Evolutionary conservation across 129 eudicot genomes (phyloP).

Genomic region (Smallanthus sonchifolius): DNA sequence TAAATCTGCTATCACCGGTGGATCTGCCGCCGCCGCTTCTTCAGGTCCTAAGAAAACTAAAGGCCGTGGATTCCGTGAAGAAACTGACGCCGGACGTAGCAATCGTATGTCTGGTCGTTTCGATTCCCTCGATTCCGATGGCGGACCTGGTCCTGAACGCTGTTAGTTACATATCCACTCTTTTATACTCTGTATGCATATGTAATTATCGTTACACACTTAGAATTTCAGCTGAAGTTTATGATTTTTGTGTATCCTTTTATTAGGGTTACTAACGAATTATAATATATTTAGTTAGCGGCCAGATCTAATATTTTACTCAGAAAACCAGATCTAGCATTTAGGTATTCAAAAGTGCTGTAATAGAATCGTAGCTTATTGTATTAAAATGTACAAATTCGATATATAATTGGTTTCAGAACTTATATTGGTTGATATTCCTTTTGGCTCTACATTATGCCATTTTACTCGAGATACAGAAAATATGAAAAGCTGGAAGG

Average conservation of each 20-base stretch:
- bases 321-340: background rate
- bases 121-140: slow-evolving; percentile 81
- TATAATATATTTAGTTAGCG: background rate
- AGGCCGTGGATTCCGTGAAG: slow-evolving; percentile 95
- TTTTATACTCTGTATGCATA: background rate
- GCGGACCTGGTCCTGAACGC: slow-evolving; percentile 97
- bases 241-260: background rate
- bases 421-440: background rate
- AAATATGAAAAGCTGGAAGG: background rate
- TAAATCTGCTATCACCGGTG: slow-evolving; percentile 83
- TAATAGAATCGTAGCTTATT: background rate
- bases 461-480: background rate
- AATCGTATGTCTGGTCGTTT: slow-evolving; percentile 72
- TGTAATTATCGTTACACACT: background rate
- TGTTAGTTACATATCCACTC: slow-evolving; percentile 39
- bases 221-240: background rate
- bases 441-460: no score
- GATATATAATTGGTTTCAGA: background rate
- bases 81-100: slow-evolving; percentile 55
- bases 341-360: background rate
- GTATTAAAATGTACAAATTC: background rate
- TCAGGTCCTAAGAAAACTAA: slow-evolving; percentile 55
- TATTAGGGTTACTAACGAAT: background rate
- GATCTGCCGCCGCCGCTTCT: slow-evolving; percentile 39
- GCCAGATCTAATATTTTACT: slow-evolving; percentile 12